phyloP scores from a whole-genome alignment of 768 basidiomycete species.

The Phaffia australis region DNA sequence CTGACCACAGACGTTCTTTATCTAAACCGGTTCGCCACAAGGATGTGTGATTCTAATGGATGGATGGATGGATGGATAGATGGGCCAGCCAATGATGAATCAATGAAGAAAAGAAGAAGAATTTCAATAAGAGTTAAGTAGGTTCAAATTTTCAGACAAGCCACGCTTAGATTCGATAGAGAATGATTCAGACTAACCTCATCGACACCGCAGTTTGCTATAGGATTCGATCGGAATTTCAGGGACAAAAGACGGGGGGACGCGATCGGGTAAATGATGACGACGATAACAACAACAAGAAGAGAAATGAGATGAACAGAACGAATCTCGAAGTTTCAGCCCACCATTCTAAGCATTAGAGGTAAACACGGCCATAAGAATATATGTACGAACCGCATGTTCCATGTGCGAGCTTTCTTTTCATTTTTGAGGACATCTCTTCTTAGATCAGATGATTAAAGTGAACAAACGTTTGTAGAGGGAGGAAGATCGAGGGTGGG shows the following conservation, averaged over 20 bases:
- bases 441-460: neutral
- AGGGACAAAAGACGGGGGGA: neutral
- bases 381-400: constrained; percentile 14
- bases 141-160: too few relatives aligned
- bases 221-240: neutral
- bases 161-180: too few relatives aligned
- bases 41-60: constrained; percentile 14
- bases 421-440: neutral
- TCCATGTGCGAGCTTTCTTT: constrained; percentile 23
- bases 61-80: neutral
- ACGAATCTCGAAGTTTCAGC: constrained; percentile 7
- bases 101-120: neutral
- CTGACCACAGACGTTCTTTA: constrained; percentile 25
- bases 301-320: neutral
- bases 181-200: constrained; percentile 3
- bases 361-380: neutral
- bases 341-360: neutral
- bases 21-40: constrained; percentile 22
- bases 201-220: constrained; percentile 25
- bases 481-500: neutral
- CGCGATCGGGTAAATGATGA: too few relatives aligned
- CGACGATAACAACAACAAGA: too few relatives aligned
- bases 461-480: neutral
- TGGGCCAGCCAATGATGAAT: neutral
- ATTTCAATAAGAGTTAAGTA: too few relatives aligned